Conservation (phyloP, 257 asterid species). For the Solanum chmielewskii region DNA sequence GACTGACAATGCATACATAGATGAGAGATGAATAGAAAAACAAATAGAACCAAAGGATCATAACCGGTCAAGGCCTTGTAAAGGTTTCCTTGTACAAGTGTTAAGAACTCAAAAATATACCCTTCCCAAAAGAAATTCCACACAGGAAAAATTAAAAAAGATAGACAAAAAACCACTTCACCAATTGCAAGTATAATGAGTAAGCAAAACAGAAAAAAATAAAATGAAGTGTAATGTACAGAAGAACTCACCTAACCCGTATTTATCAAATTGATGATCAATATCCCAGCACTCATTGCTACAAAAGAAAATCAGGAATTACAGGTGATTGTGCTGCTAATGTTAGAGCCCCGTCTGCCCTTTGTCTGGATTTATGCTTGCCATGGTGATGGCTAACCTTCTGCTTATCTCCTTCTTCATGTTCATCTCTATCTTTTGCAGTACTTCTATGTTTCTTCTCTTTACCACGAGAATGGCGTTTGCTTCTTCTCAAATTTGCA, state of each 20-base stretch:
- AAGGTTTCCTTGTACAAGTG: background rate
- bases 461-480: conserved; percentile 40
- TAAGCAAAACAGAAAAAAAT: background rate
- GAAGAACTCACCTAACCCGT: background rate
- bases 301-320: conserved; percentile 81
- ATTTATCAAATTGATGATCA: background rate
- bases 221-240: background rate
- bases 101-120: background rate
- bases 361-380: conserved; percentile 52
- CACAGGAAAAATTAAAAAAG: background rate
- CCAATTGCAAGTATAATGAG: background rate
- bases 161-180: background rate
- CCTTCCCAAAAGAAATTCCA: background rate
- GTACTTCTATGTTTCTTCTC: conserved; percentile 43
- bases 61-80: background rate
- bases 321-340: conserved; percentile 51
- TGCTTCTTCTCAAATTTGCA: conserved; percentile 32
- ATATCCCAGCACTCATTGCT: conserved; percentile 10
- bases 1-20: background rate
- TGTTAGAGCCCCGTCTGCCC: conserved; percentile 34
- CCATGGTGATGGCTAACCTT: conserved; percentile 36
- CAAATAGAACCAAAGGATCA: background rate
- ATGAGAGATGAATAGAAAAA: background rate
- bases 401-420: conserved; percentile 30
- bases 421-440: conserved; percentile 36